Evolutionary conservation across 2,329 filamentous ascomycete species (phyloP).

Genomic region (Dothistroma septosporum): DNA sequence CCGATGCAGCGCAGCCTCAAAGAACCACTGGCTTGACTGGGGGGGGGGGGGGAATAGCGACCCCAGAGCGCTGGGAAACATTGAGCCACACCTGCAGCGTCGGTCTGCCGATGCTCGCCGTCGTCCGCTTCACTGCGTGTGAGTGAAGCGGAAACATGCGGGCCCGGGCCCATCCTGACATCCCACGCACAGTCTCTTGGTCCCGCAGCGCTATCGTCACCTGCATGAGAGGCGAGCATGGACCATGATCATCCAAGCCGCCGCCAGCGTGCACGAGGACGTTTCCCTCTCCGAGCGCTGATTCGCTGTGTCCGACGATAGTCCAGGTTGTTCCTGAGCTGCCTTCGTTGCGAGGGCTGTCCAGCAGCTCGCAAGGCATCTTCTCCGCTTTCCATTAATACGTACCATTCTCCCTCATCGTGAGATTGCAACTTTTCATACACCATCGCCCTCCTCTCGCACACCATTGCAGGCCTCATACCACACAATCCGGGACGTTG

Average conservation of each 20-base stretch:
- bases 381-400: conserved; percentile 7
- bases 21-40: background rate
- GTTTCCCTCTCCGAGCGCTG: background rate
- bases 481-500: background rate
- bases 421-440: conserved; percentile 10
- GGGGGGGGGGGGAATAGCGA: background rate
- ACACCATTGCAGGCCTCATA: background rate
- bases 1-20: background rate
- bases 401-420: conserved; percentile 6
- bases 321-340: conserved; percentile 10
- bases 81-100: background rate
- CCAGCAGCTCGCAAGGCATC: conserved; percentile 1
- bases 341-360: background rate
- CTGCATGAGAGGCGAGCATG: conserved; percentile 1
- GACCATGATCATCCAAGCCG: conserved; percentile 7
- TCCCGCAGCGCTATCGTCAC: background rate
- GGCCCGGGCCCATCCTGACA: background rate
- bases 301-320: background rate
- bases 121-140: background rate
- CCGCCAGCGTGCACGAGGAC: conserved; percentile 7
- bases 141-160: background rate
- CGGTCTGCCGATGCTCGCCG: background rate
- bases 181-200: conserved; percentile 2
- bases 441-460: conserved; percentile 9
- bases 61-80: background rate